phyloP scores from a whole-genome alignment of 352 stramenopile genomes.

The Phytophthora sansomeana region DNA sequence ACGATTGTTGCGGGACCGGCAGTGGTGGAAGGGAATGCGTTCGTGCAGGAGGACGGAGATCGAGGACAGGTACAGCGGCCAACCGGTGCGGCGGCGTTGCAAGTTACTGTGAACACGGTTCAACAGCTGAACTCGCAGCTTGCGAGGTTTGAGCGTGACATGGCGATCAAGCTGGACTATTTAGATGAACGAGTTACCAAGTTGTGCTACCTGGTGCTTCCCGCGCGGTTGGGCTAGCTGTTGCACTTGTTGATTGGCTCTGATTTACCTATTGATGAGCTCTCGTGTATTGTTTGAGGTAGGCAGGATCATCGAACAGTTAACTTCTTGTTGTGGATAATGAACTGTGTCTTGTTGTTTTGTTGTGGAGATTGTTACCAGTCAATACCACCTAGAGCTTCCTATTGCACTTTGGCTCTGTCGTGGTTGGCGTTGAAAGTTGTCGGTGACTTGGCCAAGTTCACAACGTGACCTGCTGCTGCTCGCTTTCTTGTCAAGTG shows the following conservation, averaged over 20 bases:
- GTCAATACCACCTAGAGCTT: too few relatives aligned
- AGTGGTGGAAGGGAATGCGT: constrained; percentile 22
- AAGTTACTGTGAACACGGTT: constrained; percentile 39
- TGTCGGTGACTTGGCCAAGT: constrained; percentile 13
- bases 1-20: background rate
- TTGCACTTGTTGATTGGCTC: too few relatives aligned
- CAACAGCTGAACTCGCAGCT: constrained; percentile 59
- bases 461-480: constrained; percentile 17
- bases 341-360: background rate
- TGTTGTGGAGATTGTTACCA: background rate
- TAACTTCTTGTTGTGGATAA: too few relatives aligned
- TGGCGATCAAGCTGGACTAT: constrained; percentile 64
- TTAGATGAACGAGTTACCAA: constrained; percentile 73
- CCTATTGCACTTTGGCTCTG: constrained; percentile 23
- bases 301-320: too few relatives aligned
- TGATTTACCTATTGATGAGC: too few relatives aligned
- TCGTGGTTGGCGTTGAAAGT: constrained; percentile 16
- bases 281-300: too few relatives aligned
- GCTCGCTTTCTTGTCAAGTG: constrained; percentile 25
- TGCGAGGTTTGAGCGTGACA: constrained; percentile 57
- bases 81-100: constrained; percentile 24
- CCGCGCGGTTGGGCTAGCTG: constrained; percentile 37
- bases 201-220: constrained; percentile 54
- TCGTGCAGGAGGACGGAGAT: constrained; percentile 13
- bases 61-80: background rate